Evolutionary conservation across 2,329 filamentous ascomycete genomes (phyloP).

Genomic region (Phyllosticta citribraziliensis): DNA sequence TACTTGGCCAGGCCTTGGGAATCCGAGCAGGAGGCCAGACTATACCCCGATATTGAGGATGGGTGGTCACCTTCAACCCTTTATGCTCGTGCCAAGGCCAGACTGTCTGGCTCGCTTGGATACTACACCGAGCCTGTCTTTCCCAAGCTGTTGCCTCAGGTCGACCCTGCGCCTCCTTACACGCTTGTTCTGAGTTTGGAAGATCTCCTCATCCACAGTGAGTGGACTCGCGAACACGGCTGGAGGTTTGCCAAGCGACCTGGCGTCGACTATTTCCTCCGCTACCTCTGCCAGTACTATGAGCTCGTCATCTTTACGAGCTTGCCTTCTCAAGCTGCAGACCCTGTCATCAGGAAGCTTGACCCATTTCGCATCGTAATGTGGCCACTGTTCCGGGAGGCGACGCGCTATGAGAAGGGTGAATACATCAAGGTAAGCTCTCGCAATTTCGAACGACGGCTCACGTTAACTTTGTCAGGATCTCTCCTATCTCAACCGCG

Average conservation of each 20-base stretch:
- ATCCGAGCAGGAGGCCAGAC: conserved; percentile 57
- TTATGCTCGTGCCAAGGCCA: conserved; percentile 70
- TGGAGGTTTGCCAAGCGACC: conserved; percentile 94
- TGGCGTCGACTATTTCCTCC: conserved; percentile 92
- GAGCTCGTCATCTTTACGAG: conserved; percentile 94
- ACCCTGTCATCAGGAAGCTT: conserved; percentile 83
- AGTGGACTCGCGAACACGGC: conserved; percentile 88
- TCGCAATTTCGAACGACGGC: neutral
- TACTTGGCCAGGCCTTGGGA: conserved; percentile 89
- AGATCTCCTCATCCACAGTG: conserved; percentile 86
- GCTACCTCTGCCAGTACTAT: conserved; percentile 95
- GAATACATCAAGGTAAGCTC: conserved; percentile 80
- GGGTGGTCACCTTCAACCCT: conserved; percentile 69
- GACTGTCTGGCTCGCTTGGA: conserved; percentile 63
- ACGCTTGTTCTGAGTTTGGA: conserved; percentile 89
- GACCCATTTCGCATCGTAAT: conserved; percentile 93
- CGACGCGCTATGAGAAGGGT: conserved; percentile 93
- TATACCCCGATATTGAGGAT: conserved; percentile 62
- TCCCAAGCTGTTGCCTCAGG: conserved; percentile 78
- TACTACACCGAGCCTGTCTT: conserved; percentile 98
- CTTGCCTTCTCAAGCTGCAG: conserved; percentile 72
- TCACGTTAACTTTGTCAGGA: conserved; percentile 49
- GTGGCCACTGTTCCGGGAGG: conserved; percentile 90
- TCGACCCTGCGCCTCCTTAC: conserved; percentile 74
- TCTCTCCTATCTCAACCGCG: conserved; percentile 93